A percentile compares a stretch with the other conserved stretches of the same genome.
Conservation (phyloP, 2,329 filamentous ascomycete genomes). For the Phaeosphaeriaceae sp. region DNA sequence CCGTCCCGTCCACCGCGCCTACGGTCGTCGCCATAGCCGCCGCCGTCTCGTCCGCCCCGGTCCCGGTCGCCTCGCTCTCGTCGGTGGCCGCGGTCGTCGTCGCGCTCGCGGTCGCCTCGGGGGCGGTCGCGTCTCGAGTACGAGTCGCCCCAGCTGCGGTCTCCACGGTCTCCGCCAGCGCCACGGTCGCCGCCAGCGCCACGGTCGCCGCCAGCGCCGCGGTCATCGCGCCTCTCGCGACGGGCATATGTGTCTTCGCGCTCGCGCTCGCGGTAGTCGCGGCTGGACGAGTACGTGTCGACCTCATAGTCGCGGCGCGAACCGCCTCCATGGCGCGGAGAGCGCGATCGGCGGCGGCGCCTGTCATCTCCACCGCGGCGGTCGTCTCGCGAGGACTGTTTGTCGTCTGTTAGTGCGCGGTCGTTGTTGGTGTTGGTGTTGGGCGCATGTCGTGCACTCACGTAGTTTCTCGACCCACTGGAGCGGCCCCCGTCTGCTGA, state of each 20-base stretch:
- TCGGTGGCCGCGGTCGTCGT: constrained; percentile 43
- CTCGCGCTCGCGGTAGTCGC: constrained; percentile 90
- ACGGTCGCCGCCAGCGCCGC: constrained; percentile 55
- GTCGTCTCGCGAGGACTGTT: constrained; percentile 42
- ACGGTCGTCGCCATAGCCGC: constrained; percentile 51
- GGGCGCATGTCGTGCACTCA: constrained; percentile 35
- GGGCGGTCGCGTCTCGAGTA: constrained; percentile 46
- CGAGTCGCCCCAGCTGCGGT: constrained; percentile 64
- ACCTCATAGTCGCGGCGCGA: constrained; percentile 74
- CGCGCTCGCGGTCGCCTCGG: constrained; percentile 38
- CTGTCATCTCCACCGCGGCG: constrained; percentile 42
- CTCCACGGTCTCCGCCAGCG: constrained; percentile 55
- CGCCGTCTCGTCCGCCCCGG: constrained; percentile 57
- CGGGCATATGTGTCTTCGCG: constrained; percentile 89
- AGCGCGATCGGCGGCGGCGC: constrained; percentile 79
- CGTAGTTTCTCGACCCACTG: constrained; percentile 48
- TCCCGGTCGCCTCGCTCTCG: constrained; percentile 53
- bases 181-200: constrained; percentile 51
- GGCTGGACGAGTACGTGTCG: constrained; percentile 91
- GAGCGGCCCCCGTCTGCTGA: constrained; percentile 47
- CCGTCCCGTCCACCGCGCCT: constrained; percentile 34
- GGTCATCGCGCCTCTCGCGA: constrained; percentile 61
- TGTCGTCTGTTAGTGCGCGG: constrained; percentile 21
- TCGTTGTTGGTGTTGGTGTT: constrained; percentile 29
- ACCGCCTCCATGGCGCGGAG: constrained; percentile 69